These are phyloP conservation scores for Trypanosomatidae sp. DNA, from an alignment of 208 protist species.

Conservation along the genomic window DNA sequence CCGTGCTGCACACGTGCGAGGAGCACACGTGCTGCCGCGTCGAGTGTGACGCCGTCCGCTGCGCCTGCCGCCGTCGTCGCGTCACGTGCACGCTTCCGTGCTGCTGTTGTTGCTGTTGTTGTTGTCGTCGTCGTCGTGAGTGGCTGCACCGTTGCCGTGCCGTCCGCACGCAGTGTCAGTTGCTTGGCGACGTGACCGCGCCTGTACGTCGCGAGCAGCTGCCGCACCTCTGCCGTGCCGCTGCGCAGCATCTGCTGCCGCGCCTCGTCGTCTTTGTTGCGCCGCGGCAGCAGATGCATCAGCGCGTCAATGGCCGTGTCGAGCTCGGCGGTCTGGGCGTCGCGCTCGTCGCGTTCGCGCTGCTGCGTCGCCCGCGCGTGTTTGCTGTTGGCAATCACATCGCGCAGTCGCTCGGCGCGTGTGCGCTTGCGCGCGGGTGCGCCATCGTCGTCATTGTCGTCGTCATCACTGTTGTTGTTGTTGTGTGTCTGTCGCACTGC, in stretches of 20 bases:
- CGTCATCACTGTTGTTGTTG: background rate
- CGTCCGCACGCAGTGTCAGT: constrained; percentile 22
- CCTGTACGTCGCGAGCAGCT: constrained; percentile 24
- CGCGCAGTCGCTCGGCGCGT: constrained; percentile 42
- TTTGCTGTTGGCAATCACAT: constrained; percentile 53
- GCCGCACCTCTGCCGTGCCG: constrained; percentile 48
- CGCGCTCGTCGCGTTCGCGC: constrained; percentile 45
- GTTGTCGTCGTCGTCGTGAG: background rate
- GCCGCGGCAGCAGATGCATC: constrained; percentile 46
- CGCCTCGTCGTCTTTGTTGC: constrained; percentile 52
- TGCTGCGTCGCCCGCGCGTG: constrained; percentile 36
- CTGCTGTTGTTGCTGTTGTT: background rate
- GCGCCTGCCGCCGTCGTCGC: background rate
- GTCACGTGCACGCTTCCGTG: background rate
- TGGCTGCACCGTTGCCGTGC: constrained; percentile 17
- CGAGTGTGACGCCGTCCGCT: too few species aligned
- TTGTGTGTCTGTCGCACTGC: too few species aligned
- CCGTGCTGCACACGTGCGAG: too few species aligned
- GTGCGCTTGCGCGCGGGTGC: constrained; percentile 19
- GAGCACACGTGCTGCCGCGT: too few species aligned
- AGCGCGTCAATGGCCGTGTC: constrained; percentile 54
- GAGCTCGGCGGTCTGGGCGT: constrained; percentile 36
- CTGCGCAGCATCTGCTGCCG: constrained; percentile 25
- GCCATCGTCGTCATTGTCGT: constrained; percentile 6
- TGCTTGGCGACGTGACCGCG: constrained; percentile 27